Evolutionary conservation across 352 stramenopile species (phyloP).

Genomic region (Phytophthora rubi): DNA sequence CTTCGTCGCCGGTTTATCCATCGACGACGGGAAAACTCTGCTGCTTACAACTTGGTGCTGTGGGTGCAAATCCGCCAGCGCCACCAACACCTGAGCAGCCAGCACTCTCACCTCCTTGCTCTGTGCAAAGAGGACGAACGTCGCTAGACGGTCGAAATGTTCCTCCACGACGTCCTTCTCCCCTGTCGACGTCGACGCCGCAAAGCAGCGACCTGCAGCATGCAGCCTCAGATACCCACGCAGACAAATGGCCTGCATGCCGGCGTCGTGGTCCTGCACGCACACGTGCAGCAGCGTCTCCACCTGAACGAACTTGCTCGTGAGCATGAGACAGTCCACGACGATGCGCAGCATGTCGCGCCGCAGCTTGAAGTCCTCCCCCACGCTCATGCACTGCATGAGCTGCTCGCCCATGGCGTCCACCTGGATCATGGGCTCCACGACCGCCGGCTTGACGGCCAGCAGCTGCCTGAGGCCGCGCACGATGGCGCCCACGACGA

Average conservation of each 20-base stretch:
- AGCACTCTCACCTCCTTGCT: conserved; percentile 38
- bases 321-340: conserved; percentile 68
- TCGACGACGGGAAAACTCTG: conserved; percentile 32
- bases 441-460: conserved; percentile 62
- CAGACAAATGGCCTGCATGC: conserved; percentile 63
- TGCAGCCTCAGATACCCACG: conserved; percentile 59
- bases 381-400: conserved; percentile 75
- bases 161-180: conserved; percentile 3
- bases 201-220: conserved; percentile 41
- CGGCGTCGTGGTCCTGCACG: conserved; percentile 60
- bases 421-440: conserved; percentile 84
- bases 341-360: conserved; percentile 78
- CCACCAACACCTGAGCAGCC: conserved; percentile 46
- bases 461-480: conserved; percentile 64
- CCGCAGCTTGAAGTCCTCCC: conserved; percentile 79
- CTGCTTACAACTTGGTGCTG: conserved; percentile 31
- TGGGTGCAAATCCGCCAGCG: conserved; percentile 29
- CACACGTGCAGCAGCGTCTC: conserved; percentile 56
- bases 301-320: conserved; percentile 43
- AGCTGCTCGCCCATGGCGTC: conserved; percentile 83
- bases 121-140: conserved; percentile 42
- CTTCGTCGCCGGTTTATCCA: not conserved
- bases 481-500: conserved; percentile 75
- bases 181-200: not conserved
- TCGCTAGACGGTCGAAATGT: conserved; percentile 46